Evolutionary conservation across 768 basidiomycete genomes (phyloP).

Genomic region (Amanita fuliginea): DNA sequence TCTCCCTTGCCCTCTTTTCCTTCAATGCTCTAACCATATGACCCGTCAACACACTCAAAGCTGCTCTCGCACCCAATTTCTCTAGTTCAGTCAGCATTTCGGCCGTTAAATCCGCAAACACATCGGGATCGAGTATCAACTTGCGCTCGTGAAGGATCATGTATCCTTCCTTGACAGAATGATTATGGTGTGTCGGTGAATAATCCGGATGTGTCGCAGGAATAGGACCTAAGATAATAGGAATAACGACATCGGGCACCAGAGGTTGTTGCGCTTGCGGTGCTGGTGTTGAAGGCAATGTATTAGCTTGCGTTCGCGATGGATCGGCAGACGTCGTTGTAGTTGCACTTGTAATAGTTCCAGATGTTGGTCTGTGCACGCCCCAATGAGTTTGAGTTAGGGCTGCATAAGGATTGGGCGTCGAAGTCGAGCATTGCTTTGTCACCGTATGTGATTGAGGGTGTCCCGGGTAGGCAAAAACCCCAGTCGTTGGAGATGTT

Average conservation of each 20-base stretch:
- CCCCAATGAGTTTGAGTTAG: slow-evolving; percentile 6
- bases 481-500: slow-evolving; percentile 24
- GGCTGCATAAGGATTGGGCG: slow-evolving; percentile 9
- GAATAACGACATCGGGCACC: slow-evolving; percentile 53
- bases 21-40: slow-evolving; percentile 83
- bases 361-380: slow-evolving; percentile 8
- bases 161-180: slow-evolving; percentile 40
- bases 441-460: slow-evolving; percentile 4
- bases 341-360: background rate
- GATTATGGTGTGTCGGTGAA: slow-evolving; percentile 33
- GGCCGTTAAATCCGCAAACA: slow-evolving; percentile 68
- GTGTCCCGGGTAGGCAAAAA: slow-evolving; percentile 24
- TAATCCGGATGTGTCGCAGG: slow-evolving; percentile 51
- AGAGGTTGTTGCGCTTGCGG: slow-evolving; percentile 12
- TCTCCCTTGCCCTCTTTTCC: slow-evolving; percentile 45
- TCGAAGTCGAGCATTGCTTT: slow-evolving; percentile 2
- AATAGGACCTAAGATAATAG: slow-evolving; percentile 67
- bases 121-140: slow-evolving; percentile 73
- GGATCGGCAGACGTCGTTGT: background rate
- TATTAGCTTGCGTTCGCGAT: slow-evolving; percentile 3
- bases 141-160: slow-evolving; percentile 81
- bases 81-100: slow-evolving; percentile 70
- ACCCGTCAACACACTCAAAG: slow-evolving; percentile 69
- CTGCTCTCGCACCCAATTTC: slow-evolving; percentile 71
- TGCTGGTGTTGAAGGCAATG: slow-evolving; percentile 18